Evolutionary conservation across 2,329 filamentous ascomycete genomes (phyloP).

Genomic region (Colletotrichum falcatum): DNA sequence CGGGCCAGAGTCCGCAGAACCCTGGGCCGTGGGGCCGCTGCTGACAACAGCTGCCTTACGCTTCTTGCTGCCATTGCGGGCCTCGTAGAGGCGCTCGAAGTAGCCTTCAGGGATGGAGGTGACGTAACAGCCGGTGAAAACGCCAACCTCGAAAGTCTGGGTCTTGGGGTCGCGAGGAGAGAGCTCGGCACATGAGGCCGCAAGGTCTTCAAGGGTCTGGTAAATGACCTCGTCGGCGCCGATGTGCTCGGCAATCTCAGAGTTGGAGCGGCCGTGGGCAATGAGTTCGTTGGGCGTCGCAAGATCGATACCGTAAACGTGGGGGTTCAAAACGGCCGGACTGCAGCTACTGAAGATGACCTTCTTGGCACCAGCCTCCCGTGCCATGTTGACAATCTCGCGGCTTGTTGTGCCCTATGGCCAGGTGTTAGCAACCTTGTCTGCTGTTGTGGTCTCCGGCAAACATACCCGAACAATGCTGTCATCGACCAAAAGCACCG

Average conservation of each 20-base stretch:
- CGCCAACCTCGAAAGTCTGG: constrained; percentile 85
- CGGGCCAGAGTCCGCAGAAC: constrained; percentile 7
- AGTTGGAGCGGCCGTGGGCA: constrained; percentile 54
- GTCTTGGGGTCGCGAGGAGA: constrained; percentile 66
- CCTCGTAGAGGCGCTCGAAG: constrained; percentile 81
- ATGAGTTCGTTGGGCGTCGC: constrained; percentile 53
- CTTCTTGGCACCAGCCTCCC: constrained; percentile 83
- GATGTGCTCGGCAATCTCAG: constrained; percentile 59
- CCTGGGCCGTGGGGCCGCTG: constrained; percentile 22
- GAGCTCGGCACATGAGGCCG: constrained; percentile 80
- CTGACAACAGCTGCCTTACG: constrained; percentile 46
- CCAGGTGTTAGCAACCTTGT: neutral
- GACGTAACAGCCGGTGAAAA: constrained; percentile 89
- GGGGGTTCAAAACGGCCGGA: constrained; percentile 55
- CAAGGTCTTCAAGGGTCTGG: constrained; percentile 77
- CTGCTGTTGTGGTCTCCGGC: neutral
- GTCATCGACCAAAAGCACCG: constrained; percentile 88
- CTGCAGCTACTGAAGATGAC: constrained; percentile 83
- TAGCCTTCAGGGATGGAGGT: constrained; percentile 84
- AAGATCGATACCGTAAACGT: constrained; percentile 60
- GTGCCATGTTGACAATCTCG: constrained; percentile 77
- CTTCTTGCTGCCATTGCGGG: constrained; percentile 74
- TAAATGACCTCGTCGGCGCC: constrained; percentile 67
- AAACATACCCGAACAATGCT: constrained; percentile 78
- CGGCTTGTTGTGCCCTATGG: constrained; percentile 75